Conservation (phyloP, 164 flowering plant species). For the Chimonanthus salicifolius region DNA sequence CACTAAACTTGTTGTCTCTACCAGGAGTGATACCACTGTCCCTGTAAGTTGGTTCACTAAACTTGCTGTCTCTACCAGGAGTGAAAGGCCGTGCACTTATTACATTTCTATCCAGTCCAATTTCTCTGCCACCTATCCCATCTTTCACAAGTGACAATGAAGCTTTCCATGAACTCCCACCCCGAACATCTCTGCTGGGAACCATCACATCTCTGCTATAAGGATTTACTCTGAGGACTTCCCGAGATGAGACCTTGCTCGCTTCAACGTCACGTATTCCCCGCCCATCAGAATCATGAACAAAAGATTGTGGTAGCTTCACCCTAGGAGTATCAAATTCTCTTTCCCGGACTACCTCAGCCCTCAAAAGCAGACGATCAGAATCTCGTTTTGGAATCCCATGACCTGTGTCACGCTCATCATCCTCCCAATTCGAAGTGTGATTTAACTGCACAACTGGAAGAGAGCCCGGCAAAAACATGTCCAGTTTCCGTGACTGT, state of each 20-base stretch:
- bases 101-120: slow-evolving; percentile 30
- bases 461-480: slow-evolving; percentile 54
- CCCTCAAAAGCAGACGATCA: slow-evolving; percentile 47
- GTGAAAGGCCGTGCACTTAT: slow-evolving; percentile 27
- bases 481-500: slow-evolving; percentile 38
- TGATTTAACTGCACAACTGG: slow-evolving; percentile 68
- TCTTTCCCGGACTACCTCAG: slow-evolving; percentile 50
- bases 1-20: slow-evolving; percentile 33
- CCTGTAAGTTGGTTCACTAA: slow-evolving; percentile 2
- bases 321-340: slow-evolving; percentile 65
- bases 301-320: slow-evolving; percentile 41
- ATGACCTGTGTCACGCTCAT: slow-evolving; percentile 86
- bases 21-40: slow-evolving; percentile 11
- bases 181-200: slow-evolving; percentile 53
- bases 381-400: slow-evolving; percentile 43
- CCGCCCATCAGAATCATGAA: slow-evolving; percentile 36
- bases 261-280: slow-evolving; percentile 43
- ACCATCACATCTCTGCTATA: slow-evolving; percentile 19
- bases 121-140: slow-evolving; percentile 28
- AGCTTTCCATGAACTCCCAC: slow-evolving; percentile 57
- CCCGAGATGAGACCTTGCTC: slow-evolving; percentile 47
- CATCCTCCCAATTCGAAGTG: slow-evolving; percentile 96
- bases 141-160: slow-evolving; percentile 36
- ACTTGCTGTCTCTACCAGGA: slow-evolving; percentile 36
- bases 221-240: slow-evolving; percentile 30